These are phyloP conservation scores for Alloteropsis semialata DNA, from an alignment of 176 grass and related monocot species.

Conservation along the genomic window DNA sequence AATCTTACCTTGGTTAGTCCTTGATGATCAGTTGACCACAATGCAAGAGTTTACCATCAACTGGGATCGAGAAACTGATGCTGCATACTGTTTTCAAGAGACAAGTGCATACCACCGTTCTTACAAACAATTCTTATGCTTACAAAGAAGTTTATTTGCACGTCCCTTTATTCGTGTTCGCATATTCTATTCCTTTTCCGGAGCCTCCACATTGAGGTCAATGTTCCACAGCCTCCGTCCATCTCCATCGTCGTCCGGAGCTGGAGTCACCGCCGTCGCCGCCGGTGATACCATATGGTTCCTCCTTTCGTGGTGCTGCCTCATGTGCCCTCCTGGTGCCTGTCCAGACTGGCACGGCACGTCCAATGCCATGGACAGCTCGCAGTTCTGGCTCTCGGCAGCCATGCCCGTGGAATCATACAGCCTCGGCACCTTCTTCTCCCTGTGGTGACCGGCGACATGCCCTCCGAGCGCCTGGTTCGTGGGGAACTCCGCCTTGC, in stretches of 20 bases:
- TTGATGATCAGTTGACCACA: too few species aligned
- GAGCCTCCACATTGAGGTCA: conserved; percentile 32
- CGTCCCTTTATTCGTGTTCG: conserved; percentile 5
- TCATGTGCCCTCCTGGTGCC: not conserved
- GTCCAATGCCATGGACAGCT: not conserved
- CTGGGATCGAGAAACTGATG: not conserved
- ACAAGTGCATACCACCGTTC: not conserved
- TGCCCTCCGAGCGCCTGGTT: conserved; percentile 51
- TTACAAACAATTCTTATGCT: not conserved
- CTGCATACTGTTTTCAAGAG: not conserved
- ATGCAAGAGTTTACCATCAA: not conserved
- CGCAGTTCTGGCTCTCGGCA: too few species aligned
- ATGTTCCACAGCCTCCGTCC: not conserved
- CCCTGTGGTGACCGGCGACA: conserved; percentile 33
- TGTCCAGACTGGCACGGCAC: not conserved
- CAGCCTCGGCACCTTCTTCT: not conserved
- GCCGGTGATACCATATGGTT: not conserved
- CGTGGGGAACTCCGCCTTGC: conserved; percentile 24
- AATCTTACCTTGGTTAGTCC: too few species aligned
- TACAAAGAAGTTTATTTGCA: not conserved
- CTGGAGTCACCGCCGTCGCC: not conserved
- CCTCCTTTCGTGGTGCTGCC: not conserved
- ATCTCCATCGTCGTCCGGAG: not conserved
- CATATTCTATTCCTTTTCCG: conserved; percentile 27
- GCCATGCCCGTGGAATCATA: too few species aligned